A percentile compares a stretch with the other conserved stretches of the same genome.
Evolutionary conservation across 352 stramenopile species (phyloP).

Genomic region (Phytophthora pinifolia): DNA sequence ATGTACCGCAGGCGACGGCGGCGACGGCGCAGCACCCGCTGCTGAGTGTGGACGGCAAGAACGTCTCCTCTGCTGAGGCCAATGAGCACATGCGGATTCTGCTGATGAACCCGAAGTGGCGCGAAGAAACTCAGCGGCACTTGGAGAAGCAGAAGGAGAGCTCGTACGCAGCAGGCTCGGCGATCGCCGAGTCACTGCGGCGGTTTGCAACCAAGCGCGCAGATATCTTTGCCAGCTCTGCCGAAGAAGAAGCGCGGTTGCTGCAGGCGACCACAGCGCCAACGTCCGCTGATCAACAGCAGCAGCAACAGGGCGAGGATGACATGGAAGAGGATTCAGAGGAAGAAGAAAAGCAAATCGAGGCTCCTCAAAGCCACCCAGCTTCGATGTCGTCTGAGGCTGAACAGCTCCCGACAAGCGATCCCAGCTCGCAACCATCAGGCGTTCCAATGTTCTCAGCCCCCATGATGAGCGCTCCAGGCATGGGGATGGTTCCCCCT

Average conservation of each 20-base stretch:
- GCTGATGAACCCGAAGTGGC: slow-evolving; percentile 98
- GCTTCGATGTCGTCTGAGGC: slow-evolving; percentile 8
- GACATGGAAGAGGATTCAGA: slow-evolving; percentile 47
- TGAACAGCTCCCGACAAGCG: slow-evolving; percentile 15
- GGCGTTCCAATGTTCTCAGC: slow-evolving; percentile 15
- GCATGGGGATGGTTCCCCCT: slow-evolving; percentile 13
- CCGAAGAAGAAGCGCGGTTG: slow-evolving; percentile 77
- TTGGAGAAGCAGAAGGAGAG: slow-evolving; percentile 97
- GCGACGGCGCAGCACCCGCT: slow-evolving; percentile 43
- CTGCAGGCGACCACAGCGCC: slow-evolving; percentile 49
- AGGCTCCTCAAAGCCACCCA: slow-evolving; percentile 11
- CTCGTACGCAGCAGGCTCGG: slow-evolving; percentile 92
- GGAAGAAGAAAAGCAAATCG: slow-evolving; percentile 32
- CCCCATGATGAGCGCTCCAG: slow-evolving; percentile 26
- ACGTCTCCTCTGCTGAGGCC: slow-evolving; percentile 80
- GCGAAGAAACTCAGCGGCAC: slow-evolving; percentile 95
- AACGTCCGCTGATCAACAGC: slow-evolving; percentile 15
- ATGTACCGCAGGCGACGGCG: slow-evolving; percentile 62
- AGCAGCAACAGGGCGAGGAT: slow-evolving; percentile 20
- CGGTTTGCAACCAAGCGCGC: slow-evolving; percentile 91
- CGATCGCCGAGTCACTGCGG: slow-evolving; percentile 95
- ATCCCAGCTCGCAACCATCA: slow-evolving; percentile 9
- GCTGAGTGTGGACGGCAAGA: slow-evolving; percentile 87
- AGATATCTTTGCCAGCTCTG: slow-evolving; percentile 94
- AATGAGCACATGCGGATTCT: slow-evolving; percentile 99